A percentile compares a stretch with the other conserved stretches of the same genome.
phyloP scores from a whole-genome alignment of 257 asterid genomes.

The Scutellaria galericulata region DNA sequence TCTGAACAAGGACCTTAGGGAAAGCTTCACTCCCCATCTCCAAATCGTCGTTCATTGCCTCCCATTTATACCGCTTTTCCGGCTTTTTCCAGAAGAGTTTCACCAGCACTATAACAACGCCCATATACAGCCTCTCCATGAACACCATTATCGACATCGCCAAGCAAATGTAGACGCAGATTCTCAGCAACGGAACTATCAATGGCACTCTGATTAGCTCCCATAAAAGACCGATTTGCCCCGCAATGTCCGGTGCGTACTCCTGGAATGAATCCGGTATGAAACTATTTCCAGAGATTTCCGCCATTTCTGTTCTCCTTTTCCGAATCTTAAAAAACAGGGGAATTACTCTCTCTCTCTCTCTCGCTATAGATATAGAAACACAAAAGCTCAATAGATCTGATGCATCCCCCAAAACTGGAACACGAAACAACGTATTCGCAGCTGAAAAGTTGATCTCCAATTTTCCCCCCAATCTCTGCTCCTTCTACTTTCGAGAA shows the following conservation, averaged over 20 bases:
- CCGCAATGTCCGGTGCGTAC: slow-evolving; percentile 58
- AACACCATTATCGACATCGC: slow-evolving; percentile 86
- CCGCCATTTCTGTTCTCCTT: slow-evolving; percentile 54
- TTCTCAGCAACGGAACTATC: slow-evolving; percentile 64
- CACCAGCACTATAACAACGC: slow-evolving; percentile 67
- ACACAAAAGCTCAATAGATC: slow-evolving; percentile 34
- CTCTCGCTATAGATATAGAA: not conserved
- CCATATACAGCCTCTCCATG: slow-evolving; percentile 86
- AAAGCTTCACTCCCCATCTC: slow-evolving; percentile 61
- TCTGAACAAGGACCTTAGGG: slow-evolving; percentile 85
- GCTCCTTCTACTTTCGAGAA: slow-evolving; percentile 28
- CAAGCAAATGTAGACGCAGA: slow-evolving; percentile 69
- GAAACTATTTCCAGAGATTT: slow-evolving; percentile 51
- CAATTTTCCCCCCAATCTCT: not conserved
- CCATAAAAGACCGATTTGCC: slow-evolving; percentile 80
- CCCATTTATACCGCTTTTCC: slow-evolving; percentile 71
- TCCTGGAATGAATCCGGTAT: slow-evolving; percentile 63
- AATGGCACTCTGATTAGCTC: slow-evolving; percentile 69
- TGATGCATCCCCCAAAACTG: slow-evolving; percentile 19
- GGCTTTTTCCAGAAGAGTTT: slow-evolving; percentile 83
- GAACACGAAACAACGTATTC: not conserved
- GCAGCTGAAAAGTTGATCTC: slow-evolving; percentile 22
- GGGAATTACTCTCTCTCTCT: slow-evolving; percentile 4
- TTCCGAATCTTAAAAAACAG: slow-evolving; percentile 10
- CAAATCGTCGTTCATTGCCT: slow-evolving; percentile 65